Conservation (phyloP, 2,329 filamentous ascomycete genomes). For the Trichophyton rubrum region DNA sequence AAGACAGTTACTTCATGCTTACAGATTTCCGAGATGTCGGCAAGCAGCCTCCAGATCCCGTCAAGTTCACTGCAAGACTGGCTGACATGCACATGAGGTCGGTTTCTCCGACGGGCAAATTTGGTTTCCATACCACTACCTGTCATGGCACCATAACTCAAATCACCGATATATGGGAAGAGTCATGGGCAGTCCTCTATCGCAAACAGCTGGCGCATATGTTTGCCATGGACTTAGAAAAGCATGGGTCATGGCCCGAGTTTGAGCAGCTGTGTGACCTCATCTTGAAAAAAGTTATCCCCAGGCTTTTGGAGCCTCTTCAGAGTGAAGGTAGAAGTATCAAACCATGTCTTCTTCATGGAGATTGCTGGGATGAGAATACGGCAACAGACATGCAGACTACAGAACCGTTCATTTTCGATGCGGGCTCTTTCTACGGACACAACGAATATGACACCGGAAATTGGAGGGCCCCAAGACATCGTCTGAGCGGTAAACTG, state of each 20-base stretch:
- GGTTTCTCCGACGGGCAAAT: conserved; percentile 19
- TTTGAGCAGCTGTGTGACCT: conserved; percentile 9
- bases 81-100: conserved; percentile 17
- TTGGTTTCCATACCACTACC: conserved; percentile 20
- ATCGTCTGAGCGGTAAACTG: no score
- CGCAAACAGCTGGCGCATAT: conserved; percentile 13
- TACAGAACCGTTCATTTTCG: conserved; percentile 22
- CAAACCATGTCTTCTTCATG: conserved; percentile 24
- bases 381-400: conserved; percentile 19
- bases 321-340: conserved; percentile 21
- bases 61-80: conserved; percentile 12
- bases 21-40: conserved; percentile 14
- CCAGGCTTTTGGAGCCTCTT: conserved; percentile 20
- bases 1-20: conserved; percentile 16
- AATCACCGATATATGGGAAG: conserved; percentile 11
- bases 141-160: conserved; percentile 13
- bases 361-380: conserved; percentile 27
- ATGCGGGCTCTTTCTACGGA: conserved; percentile 23
- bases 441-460: conserved; percentile 21
- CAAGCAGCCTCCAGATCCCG: conserved; percentile 13
- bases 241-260: background rate
- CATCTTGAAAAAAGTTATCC: conserved; percentile 20
- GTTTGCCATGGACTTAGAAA: background rate
- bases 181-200: conserved; percentile 17
- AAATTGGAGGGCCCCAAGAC: conserved; percentile 17